These are phyloP conservation scores for Mytilinidion resinicola DNA, from an alignment of 495 filamentous ascomycete genomes.

Conservation along the genomic window DNA sequence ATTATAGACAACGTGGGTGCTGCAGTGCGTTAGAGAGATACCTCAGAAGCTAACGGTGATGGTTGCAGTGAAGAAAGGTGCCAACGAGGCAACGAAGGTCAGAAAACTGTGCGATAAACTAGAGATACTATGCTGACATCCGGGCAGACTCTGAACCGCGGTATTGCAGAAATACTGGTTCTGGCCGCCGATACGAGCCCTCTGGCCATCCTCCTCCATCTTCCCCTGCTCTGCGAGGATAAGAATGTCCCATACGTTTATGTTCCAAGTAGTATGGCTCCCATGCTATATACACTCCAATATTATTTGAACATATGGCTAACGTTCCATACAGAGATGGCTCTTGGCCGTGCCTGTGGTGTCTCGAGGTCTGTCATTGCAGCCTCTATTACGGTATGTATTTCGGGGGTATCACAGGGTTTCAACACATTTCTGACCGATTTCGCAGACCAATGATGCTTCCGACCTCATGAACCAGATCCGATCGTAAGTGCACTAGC, in stretches of 20 bases:
- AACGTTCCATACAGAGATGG: conserved; percentile 59
- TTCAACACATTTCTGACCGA: background rate
- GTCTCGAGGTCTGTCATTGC: conserved; percentile 83
- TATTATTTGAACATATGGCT: conserved; percentile 25
- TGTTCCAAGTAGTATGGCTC: conserved; percentile 49
- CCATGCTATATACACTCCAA: background rate
- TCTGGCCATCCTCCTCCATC: conserved; percentile 84
- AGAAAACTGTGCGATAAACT: background rate
- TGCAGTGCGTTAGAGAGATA: background rate
- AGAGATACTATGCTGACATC: conserved; percentile 32
- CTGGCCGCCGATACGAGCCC: conserved; percentile 64
- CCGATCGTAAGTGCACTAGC: too few relatives aligned
- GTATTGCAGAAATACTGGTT: conserved; percentile 80
- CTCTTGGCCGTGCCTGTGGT: conserved; percentile 77
- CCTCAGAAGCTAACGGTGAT: background rate
- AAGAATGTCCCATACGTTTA: conserved; percentile 64
- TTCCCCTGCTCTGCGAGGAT: conserved; percentile 68
- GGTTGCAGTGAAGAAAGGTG: conserved; percentile 63
- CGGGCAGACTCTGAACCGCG: conserved; percentile 70
- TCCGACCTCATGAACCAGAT: conserved; percentile 83
- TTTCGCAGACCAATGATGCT: conserved; percentile 67
- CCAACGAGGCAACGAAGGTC: conserved; percentile 44
- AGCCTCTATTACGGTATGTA: conserved; percentile 59
- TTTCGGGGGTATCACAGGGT: background rate
- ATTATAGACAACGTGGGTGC: conserved; percentile 65